Conservation (phyloP, 176 grass and related monocot genomes). For the Juncus effusus region DNA sequence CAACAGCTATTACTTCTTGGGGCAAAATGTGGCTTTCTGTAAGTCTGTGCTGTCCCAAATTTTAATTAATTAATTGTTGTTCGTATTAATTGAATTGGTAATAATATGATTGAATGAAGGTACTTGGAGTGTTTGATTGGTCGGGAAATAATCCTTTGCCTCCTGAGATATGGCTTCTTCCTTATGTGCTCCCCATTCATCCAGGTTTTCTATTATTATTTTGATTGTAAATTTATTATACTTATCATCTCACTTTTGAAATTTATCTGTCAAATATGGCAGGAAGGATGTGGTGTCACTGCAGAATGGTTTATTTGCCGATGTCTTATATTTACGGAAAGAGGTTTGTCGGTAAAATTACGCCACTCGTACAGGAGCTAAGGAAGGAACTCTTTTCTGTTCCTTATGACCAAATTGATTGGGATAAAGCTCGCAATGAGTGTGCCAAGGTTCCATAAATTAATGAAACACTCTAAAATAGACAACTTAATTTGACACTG, state of each 20-base stretch:
- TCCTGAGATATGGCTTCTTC: conserved; percentile 88
- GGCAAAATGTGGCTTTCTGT: conserved; percentile 95
- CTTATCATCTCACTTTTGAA: too few species aligned
- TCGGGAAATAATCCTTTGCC: conserved; percentile 91
- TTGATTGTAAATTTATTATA: too few species aligned
- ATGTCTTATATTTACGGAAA: conserved; percentile 97
- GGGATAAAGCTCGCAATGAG: conserved; percentile 80
- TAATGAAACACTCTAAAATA: conserved; percentile 20
- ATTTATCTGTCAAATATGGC: conserved; percentile 2
- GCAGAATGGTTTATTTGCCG: conserved; percentile 92
- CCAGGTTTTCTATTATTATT: conserved; percentile 45
- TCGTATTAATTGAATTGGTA: conserved; percentile 3
- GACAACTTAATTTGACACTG: neutral
- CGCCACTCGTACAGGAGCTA: conserved; percentile 49
- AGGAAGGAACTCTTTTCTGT: conserved; percentile 70
- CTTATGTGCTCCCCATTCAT: conserved; percentile 77
- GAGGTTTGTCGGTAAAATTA: conserved; percentile 76
- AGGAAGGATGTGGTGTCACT: conserved; percentile 98
- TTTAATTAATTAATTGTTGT: conserved; percentile 1
- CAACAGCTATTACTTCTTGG: conserved; percentile 86
- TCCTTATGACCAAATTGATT: conserved; percentile 65
- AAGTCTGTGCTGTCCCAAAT: conserved; percentile 20
- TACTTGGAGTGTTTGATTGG: conserved; percentile 98
- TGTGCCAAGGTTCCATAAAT: conserved; percentile 79
- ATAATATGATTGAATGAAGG: conserved; percentile 36